These are phyloP conservation scores for Lyophyllum atratum DNA, from an alignment of 768 basidiomycete genomes.

Conservation along the genomic window DNA sequence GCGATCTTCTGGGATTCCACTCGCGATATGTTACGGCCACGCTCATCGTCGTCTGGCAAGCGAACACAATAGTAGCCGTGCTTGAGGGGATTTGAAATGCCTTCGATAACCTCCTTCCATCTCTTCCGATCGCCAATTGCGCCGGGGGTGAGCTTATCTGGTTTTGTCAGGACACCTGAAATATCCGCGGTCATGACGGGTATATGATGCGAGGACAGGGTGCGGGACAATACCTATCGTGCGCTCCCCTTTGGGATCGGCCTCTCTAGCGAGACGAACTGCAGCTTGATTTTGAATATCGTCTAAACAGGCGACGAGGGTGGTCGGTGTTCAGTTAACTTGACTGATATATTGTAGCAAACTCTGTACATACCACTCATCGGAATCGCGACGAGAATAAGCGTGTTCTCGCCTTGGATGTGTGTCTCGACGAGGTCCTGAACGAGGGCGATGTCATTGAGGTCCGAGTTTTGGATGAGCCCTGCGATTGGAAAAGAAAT, in stretches of 20 bases:
- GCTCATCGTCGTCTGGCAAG: slow-evolving; percentile 60
- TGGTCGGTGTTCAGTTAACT: not conserved
- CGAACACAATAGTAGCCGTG: slow-evolving; percentile 71
- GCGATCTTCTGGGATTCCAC: slow-evolving; percentile 38
- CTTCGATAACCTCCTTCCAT: slow-evolving; percentile 59
- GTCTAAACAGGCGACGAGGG: slow-evolving; percentile 37
- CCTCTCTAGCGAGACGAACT: slow-evolving; percentile 49
- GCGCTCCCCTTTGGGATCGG: slow-evolving; percentile 53
- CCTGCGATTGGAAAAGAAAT: slow-evolving; percentile 34
- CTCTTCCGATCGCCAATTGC: slow-evolving; percentile 36
- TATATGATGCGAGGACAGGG: not conserved
- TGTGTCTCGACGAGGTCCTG: slow-evolving; percentile 46
- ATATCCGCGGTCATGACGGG: not conserved
- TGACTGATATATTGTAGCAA: not conserved
- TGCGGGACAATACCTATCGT: slow-evolving; percentile 55
- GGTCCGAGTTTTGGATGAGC: slow-evolving; percentile 56
- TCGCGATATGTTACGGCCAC: slow-evolving; percentile 36
- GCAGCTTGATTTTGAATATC: slow-evolving; percentile 71
- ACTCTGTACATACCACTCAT: slow-evolving; percentile 51
- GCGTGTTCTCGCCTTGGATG: slow-evolving; percentile 49
- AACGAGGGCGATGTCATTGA: slow-evolving; percentile 44
- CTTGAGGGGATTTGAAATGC: slow-evolving; percentile 42
- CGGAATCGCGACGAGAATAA: slow-evolving; percentile 68
- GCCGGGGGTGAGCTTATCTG: slow-evolving; percentile 53
- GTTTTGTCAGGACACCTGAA: slow-evolving; percentile 70